Percentiles rank a stretch among this genome's conserved stretches.
Conservation (phyloP, 1,284 basidiomycete species). For the Prillingera fragicola region DNA sequence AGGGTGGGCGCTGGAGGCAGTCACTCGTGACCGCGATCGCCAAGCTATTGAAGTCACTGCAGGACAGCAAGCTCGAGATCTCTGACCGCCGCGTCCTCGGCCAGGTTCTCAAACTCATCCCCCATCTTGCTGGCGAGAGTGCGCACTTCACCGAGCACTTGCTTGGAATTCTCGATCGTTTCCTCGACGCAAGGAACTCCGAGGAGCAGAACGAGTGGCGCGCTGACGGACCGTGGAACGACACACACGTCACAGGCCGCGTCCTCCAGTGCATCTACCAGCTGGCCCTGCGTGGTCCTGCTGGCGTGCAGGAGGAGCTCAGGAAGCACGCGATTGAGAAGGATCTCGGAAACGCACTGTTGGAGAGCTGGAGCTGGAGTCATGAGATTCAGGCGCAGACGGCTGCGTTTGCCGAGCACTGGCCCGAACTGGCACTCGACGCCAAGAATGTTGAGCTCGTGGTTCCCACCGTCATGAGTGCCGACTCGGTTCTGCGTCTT, state of each 20-base stretch:
- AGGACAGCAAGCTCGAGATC: conserved; percentile 3
- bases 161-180: conserved; percentile 9
- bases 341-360: conserved; percentile 50
- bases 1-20: conserved; percentile 46
- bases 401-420: conserved; percentile 51
- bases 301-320: conserved; percentile 21
- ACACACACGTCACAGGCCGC: conserved; percentile 25
- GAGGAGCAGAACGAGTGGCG: conserved; percentile 17
- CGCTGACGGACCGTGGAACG: conserved; percentile 33
- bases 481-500: conserved; percentile 48
- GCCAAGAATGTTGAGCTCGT: conserved; percentile 28
- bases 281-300: conserved; percentile 46
- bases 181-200: conserved; percentile 3
- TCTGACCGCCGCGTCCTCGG: conserved; percentile 26
- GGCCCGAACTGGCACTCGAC: conserved; percentile 34
- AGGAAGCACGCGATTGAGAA: conserved; percentile 21
- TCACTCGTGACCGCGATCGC: conserved; percentile 26
- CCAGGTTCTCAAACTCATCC: conserved; percentile 31
- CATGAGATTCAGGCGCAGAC: conserved; percentile 55
- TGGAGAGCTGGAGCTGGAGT: conserved; percentile 59
- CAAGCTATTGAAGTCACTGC: conserved; percentile 2
- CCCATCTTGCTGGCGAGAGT: conserved; percentile 26
- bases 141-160: conserved; percentile 21
- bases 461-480: conserved; percentile 46
- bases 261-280: conserved; percentile 21